Conservation (phyloP, 805 yeast genomes). For the Metschnikowia vanudenii region DNA sequence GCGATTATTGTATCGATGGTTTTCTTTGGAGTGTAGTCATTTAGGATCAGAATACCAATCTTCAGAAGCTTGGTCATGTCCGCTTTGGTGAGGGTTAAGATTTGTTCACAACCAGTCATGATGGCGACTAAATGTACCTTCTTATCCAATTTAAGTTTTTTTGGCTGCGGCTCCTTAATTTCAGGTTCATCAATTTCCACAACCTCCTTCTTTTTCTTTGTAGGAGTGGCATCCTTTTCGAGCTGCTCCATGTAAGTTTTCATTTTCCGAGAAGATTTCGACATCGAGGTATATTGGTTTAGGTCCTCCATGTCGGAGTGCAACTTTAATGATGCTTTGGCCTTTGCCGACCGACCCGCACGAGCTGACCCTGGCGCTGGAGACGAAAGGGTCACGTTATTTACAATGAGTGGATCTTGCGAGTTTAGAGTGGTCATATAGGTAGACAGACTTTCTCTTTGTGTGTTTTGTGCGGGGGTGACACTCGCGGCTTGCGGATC, state of each 20-base stretch:
- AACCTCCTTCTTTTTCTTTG: constrained; percentile 5
- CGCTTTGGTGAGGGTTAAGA: constrained; percentile 34
- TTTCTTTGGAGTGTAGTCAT: constrained; percentile 40
- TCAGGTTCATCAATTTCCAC: not conserved
- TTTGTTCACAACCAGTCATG: constrained; percentile 64
- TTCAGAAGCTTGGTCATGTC: constrained; percentile 44
- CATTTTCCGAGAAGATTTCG: constrained; percentile 44
- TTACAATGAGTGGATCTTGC: constrained; percentile 1
- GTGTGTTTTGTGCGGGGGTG: not conserved
- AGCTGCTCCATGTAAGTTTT: constrained; percentile 36
- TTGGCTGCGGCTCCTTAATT: constrained; percentile 9
- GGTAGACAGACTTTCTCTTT: not conserved
- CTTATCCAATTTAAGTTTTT: constrained; percentile 15
- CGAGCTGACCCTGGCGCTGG: constrained; percentile 2
- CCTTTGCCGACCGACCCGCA: constrained; percentile 56
- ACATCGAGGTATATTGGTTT: constrained; percentile 55
- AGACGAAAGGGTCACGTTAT: not conserved
- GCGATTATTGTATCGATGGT: constrained; percentile 58
- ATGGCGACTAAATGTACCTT: constrained; percentile 44
- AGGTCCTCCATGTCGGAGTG: constrained; percentile 69
- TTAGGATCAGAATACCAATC: constrained; percentile 58
- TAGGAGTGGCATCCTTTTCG: constrained; percentile 20
- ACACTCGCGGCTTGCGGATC: not conserved
- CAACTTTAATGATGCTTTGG: constrained; percentile 61
- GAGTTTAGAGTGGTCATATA: not conserved